phyloP scores from a whole-genome alignment of 2,329 filamentous ascomycete species.

The Akanthomyces lecanii region DNA sequence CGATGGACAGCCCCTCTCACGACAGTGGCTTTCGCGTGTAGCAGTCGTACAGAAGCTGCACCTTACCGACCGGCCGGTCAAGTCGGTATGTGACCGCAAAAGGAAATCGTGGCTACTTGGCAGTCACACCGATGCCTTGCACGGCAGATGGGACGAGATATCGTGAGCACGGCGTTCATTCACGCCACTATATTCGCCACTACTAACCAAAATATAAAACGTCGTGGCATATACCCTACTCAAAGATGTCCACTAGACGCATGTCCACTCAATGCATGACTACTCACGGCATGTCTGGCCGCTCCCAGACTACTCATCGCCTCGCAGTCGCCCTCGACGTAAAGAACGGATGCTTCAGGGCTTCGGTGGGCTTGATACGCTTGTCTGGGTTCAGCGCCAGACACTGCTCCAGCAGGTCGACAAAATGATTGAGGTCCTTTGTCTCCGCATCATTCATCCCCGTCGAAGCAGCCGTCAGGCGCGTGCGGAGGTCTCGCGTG shows the following conservation, averaged over 20 bases:
- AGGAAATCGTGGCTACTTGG: neutral
- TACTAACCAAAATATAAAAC: neutral
- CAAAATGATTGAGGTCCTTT: slow-evolving; percentile 76
- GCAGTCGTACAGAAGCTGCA: neutral
- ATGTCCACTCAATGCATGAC: neutral
- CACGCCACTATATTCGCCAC: neutral
- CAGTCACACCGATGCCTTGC: neutral
- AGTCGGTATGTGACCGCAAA: neutral
- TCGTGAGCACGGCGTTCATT: neutral
- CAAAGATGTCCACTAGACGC: neutral
- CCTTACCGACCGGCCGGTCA: neutral
- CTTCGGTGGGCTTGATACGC: slow-evolving; percentile 80
- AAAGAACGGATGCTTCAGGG: slow-evolving; percentile 86
- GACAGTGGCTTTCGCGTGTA: neutral
- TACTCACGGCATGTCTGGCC: too few relatives aligned
- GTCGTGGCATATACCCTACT: neutral
- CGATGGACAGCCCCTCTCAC: neutral
- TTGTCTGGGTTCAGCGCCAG: slow-evolving; percentile 89
- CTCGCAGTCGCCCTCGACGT: slow-evolving; percentile 31
- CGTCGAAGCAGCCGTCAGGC: slow-evolving; percentile 69
- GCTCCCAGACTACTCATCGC: slow-evolving; percentile 18
- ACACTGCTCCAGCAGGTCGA: slow-evolving; percentile 84
- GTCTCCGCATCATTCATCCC: slow-evolving; percentile 70
- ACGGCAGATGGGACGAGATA: neutral
- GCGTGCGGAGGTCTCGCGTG: slow-evolving; percentile 74